Evolutionary conservation across 192 early-diverging fungal genomes (phyloP), one percentile per base, ranked within the genome.

Genomic region (Umbelopsis ramanniana): DNA sequence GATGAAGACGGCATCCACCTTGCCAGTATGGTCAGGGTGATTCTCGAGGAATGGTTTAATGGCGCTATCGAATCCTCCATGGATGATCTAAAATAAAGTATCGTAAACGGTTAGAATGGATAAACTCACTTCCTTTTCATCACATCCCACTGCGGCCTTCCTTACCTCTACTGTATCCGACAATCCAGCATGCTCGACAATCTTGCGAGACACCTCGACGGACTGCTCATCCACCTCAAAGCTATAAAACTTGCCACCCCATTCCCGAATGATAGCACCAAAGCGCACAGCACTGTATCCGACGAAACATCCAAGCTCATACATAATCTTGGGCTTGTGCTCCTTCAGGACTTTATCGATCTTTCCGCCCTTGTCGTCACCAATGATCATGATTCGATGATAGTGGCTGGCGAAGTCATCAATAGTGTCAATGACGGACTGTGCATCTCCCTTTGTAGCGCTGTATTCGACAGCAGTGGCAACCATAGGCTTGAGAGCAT

Each of bases 271-370:
- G 22, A 54, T 26, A 23, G 69, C 12, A 11, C 50, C 72, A 22
- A 73, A 73, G 9, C 63, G 72, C 6, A 73, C 66, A 37, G 72
- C 72, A 26, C 66, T 68, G 47, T 73, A 73, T 15, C 72, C 72
- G 17, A 73, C 35, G 24, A 67, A 73, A 46, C 66, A 66, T 11
- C 72, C 72, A 35, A 73, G 55, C 33, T 73, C 72, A 2, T 54
- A 53, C 63, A 68, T 68, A 6, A 73, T 38, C 66, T 68, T 69
- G n/a, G 72, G 72, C 66, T 67, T 73, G 23, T 66, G 48, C 24
- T 66, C 68, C 67, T 26, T 26, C 24, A 73, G 43, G 7, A 73
- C 50, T 29, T 71, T 29, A 10, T 66, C 63, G 46, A 73, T 45
- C 37, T 45, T 45, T 9, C 23, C 50, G 12, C 72, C 66, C 68